phyloP scores from a whole-genome alignment of 2,329 filamentous ascomycete species.

The Pyricularia sp. region DNA sequence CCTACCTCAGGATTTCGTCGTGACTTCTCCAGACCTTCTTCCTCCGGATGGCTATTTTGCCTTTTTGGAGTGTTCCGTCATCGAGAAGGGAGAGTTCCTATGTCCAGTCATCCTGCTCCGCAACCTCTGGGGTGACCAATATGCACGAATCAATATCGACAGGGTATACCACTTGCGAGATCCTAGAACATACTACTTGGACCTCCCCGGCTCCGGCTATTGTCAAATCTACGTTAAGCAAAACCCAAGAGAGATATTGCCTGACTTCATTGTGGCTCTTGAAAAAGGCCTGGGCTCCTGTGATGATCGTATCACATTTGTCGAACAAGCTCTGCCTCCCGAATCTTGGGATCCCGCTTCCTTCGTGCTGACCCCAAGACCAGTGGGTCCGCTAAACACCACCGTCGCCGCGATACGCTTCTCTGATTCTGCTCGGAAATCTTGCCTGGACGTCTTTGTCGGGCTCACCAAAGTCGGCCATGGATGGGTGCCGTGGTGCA shows the following conservation, averaged over 20 bases:
- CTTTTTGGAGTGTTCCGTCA: slow-evolving; percentile 18
- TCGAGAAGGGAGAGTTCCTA: slow-evolving; percentile 14
- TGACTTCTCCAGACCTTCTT: background rate
- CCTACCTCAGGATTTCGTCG: background rate
- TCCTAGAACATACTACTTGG: background rate
- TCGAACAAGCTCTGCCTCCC: background rate
- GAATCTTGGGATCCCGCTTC: slow-evolving; percentile 1
- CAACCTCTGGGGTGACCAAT: slow-evolving; percentile 14
- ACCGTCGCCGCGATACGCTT: background rate
- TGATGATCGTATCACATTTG: background rate
- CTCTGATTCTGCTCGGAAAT: background rate
- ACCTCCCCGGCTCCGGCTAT: background rate
- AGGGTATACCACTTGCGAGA: background rate
- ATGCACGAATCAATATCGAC: slow-evolving; percentile 12
- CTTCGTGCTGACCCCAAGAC: background rate
- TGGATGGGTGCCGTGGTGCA: slow-evolving; percentile 1
- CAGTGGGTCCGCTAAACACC: background rate
- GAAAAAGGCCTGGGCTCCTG: background rate
- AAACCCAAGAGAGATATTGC: background rate
- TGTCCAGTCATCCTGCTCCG: slow-evolving; percentile 18
- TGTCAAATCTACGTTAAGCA: background rate
- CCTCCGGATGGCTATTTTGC: slow-evolving; percentile 13
- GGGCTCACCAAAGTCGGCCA: background rate
- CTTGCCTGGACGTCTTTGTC: slow-evolving; percentile 1
- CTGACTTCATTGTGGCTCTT: background rate